phyloP scores from a whole-genome alignment of 352 stramenopile genomes.

The Phytophthora pluvialis region DNA sequence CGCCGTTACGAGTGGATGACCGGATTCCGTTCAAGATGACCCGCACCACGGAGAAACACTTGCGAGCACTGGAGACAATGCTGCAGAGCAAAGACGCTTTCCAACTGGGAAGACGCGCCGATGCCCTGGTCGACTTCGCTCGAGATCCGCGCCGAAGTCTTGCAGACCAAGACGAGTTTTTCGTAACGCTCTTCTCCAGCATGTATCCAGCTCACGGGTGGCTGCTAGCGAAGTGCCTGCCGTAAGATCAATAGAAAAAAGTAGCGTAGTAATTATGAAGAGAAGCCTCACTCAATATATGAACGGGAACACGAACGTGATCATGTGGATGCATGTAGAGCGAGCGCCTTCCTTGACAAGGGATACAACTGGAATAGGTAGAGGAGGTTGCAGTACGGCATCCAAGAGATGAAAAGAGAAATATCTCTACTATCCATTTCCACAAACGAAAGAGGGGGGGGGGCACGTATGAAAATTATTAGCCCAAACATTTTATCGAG shows the following conservation, averaged over 20 bases:
- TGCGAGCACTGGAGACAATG: slow-evolving; percentile 73
- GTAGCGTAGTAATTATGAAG: slow-evolving; percentile 32
- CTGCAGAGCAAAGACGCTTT: slow-evolving; percentile 83
- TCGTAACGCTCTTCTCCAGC: slow-evolving; percentile 83
- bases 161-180: slow-evolving; percentile 87
- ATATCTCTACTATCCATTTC: too few species aligned
- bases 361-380: too few species aligned
- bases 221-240: slow-evolving; percentile 76
- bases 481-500: too few species aligned
- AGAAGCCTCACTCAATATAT: background rate
- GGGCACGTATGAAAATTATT: too few species aligned
- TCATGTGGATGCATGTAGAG: too few species aligned
- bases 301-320: too few species aligned
- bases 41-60: slow-evolving; percentile 80
- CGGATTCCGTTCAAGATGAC: slow-evolving; percentile 84
- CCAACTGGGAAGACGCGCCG: slow-evolving; percentile 72
- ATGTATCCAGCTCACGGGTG: slow-evolving; percentile 84
- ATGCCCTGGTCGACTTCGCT: slow-evolving; percentile 77
- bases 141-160: slow-evolving; percentile 71
- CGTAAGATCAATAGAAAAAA: slow-evolving; percentile 34
- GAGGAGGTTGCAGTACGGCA: too few species aligned
- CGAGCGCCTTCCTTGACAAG: too few species aligned
- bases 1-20: slow-evolving; percentile 71
- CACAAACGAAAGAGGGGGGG: too few species aligned
- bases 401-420: too few species aligned